Conservation (phyloP, 371 early-diverging fungal genomes). For the Apophysomyces sp. region DNA sequence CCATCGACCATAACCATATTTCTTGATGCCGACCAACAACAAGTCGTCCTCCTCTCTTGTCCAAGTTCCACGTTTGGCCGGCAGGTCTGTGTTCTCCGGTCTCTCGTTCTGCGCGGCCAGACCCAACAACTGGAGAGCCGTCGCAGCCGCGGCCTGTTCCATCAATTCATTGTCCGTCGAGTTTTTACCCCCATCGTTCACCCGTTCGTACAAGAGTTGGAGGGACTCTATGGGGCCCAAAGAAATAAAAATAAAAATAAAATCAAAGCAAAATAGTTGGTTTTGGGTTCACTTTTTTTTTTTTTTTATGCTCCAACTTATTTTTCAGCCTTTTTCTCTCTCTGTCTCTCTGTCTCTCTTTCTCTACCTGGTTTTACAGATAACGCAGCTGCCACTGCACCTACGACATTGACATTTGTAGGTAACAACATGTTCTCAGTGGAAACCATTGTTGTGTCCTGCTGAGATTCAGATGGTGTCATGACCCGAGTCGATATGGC, state of each 20-base stretch:
- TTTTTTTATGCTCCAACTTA: too few relatives aligned
- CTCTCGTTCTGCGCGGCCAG: slow-evolving; percentile 7
- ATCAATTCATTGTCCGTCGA: slow-evolving; percentile 8
- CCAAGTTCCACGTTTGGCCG: slow-evolving; percentile 30
- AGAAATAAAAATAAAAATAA: background rate
- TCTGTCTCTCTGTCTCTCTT: background rate
- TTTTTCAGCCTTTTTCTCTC: background rate
- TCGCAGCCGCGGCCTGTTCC: slow-evolving; percentile 16
- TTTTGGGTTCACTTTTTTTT: background rate
- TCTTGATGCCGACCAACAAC: slow-evolving; percentile 38
- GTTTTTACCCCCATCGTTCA: background rate
- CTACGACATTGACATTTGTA: slow-evolving; percentile 1
- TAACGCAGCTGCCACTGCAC: slow-evolving; percentile 7
- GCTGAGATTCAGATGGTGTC: background rate
- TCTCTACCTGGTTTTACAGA: slow-evolving; percentile 7
- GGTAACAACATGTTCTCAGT: background rate
- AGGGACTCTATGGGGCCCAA: slow-evolving; percentile 3
- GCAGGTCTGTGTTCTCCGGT: background rate
- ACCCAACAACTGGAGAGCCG: slow-evolving; percentile 12
- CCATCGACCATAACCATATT: slow-evolving; percentile 47
- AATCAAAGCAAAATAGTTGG: background rate
- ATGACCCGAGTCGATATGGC: background rate
- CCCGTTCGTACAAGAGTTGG: background rate
- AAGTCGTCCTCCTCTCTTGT: slow-evolving; percentile 47
- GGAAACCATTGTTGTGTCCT: background rate